Evolutionary conservation across 768 basidiomycete genomes (phyloP).

Genomic region (Suillus americanus): DNA sequence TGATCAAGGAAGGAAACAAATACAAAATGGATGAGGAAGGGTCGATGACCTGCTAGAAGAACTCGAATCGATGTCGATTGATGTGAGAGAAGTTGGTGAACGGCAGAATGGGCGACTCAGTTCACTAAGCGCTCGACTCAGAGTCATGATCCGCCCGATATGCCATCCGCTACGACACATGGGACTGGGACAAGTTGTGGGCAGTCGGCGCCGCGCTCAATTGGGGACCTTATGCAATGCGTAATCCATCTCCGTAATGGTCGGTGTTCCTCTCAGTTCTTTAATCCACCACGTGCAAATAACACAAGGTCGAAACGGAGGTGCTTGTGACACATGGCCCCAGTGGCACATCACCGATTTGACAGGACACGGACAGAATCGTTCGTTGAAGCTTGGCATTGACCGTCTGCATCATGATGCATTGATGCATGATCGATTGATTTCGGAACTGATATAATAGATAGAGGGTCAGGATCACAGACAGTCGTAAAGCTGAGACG

Average conservation of each 20-base stretch:
- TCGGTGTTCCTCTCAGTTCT: neutral
- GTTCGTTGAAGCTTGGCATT: neutral
- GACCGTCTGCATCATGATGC: neutral
- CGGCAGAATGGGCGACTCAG: neutral
- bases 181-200: neutral
- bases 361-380: neutral
- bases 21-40: neutral
- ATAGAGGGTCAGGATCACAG: neutral
- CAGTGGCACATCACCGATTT: neutral
- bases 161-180: neutral
- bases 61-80: neutral
- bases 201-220: neutral
- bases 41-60: neutral
- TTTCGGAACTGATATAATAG: no score
- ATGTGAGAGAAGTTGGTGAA: neutral
- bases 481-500: neutral
- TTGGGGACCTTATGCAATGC: neutral
- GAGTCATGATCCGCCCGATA: neutral
- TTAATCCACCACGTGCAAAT: neutral
- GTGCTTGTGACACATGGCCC: no score
- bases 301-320: neutral
- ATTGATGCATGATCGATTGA: no score
- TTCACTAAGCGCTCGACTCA: neutral
- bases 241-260: neutral
- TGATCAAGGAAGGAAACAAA: neutral